phyloP scores from a whole-genome alignment of 345 rosid species.

The Sisymbrium altissimum region DNA sequence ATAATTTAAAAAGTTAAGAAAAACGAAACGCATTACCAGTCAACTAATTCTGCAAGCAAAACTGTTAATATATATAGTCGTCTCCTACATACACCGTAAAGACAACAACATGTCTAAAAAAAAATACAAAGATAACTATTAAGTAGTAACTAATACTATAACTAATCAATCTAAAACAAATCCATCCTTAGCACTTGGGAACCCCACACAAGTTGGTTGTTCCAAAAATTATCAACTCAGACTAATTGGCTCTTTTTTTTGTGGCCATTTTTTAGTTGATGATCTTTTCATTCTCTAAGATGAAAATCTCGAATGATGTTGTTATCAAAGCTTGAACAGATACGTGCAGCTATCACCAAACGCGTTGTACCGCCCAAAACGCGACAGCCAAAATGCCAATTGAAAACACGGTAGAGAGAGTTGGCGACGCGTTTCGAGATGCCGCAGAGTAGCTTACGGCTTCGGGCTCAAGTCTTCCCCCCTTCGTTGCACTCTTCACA shows the following conservation, averaged over 20 bases:
- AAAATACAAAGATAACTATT: background rate
- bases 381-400: constrained; percentile 6
- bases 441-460: constrained; percentile 33
- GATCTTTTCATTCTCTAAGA: background rate
- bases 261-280: background rate
- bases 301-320: background rate
- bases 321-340: background rate
- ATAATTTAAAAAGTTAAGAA: background rate
- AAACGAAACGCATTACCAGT: background rate
- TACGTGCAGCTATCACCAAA: constrained; percentile 13
- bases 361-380: constrained; percentile 13
- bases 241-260: background rate
- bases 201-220: background rate
- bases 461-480: constrained; percentile 17
- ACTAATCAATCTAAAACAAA: background rate
- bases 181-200: background rate
- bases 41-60: background rate
- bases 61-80: background rate
- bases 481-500: constrained; percentile 33
- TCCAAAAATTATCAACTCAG: background rate
- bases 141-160: background rate
- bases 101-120: constrained; percentile 15
- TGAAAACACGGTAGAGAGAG: background rate
- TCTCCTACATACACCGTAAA: background rate
- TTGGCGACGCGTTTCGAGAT: constrained; percentile 13